Conservation (phyloP, 306 rosid species). For the Betula pendula region DNA sequence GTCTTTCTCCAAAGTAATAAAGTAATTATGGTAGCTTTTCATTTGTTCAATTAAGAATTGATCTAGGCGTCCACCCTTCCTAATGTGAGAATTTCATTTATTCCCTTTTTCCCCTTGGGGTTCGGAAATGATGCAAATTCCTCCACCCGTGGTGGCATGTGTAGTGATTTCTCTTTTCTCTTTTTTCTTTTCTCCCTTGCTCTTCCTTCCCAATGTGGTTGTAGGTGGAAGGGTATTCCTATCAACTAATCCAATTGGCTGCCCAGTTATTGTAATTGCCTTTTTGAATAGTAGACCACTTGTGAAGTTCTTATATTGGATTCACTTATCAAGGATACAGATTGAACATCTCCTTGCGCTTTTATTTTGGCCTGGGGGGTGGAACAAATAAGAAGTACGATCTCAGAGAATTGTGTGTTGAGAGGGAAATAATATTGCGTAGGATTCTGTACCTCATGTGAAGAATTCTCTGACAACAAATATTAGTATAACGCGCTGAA, state of each 20-base stretch:
- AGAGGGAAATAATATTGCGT: slow-evolving; percentile 6
- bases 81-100: no score
- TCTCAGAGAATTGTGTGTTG: neutral
- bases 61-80: neutral
- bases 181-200: no score
- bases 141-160: no score
- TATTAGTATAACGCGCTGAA: neutral
- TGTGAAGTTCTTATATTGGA: neutral
- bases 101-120: no score
- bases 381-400: neutral
- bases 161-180: no score
- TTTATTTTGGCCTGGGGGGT: no score
- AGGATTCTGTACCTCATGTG: neutral
- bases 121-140: no score
- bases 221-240: neutral
- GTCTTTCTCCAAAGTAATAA: neutral
- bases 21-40: neutral
- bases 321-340: neutral
- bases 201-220: neutral
- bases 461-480: neutral
- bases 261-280: neutral
- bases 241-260: neutral
- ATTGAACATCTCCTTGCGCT: neutral
- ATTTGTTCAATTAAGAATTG: neutral
- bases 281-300: neutral